These are phyloP conservation scores for Phaffia australis DNA, from an alignment of 768 basidiomycete species.

Conservation along the genomic window DNA sequence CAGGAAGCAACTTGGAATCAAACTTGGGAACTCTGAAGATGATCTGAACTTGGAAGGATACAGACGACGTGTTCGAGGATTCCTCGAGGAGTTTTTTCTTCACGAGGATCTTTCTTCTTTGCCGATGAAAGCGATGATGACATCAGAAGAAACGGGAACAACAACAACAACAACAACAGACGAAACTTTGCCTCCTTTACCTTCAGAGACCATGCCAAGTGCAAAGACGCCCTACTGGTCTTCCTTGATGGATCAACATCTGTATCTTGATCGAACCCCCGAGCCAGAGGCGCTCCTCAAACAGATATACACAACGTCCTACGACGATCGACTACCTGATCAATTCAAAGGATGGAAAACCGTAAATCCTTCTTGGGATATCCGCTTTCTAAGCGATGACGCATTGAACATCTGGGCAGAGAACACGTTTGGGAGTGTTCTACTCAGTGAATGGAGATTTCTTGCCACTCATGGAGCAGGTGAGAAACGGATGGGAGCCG, in stretches of 20 bases:
- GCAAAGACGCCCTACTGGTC: background rate
- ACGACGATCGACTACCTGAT: background rate
- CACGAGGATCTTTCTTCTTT: background rate
- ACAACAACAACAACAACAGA: background rate
- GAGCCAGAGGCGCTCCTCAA: background rate
- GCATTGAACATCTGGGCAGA: slow-evolving; percentile 16
- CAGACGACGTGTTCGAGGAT: background rate
- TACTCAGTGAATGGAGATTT: slow-evolving; percentile 5
- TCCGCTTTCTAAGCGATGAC: slow-evolving; percentile 14
- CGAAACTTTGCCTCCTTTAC: background rate
- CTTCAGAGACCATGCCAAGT: background rate
- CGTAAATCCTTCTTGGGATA: slow-evolving; percentile 1
- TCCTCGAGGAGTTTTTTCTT: slow-evolving; percentile 7
- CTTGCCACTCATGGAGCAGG: background rate
- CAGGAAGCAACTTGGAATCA: background rate
- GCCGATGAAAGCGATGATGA: too few species aligned
- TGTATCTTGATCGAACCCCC: background rate
- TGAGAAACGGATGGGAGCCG: slow-evolving; percentile 9
- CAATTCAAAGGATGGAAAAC: slow-evolving; percentile 20
- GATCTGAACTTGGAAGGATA: slow-evolving; percentile 7
- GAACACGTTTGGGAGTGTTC: background rate
- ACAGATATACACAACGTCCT: slow-evolving; percentile 19
- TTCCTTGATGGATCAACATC: background rate
- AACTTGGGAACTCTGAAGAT: slow-evolving; percentile 7
- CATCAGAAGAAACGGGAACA: background rate